Base-by-base conservation (phyloP, 2,329 filamentous ascomycete species). In the Curvularia eragrostidis region DNA sequence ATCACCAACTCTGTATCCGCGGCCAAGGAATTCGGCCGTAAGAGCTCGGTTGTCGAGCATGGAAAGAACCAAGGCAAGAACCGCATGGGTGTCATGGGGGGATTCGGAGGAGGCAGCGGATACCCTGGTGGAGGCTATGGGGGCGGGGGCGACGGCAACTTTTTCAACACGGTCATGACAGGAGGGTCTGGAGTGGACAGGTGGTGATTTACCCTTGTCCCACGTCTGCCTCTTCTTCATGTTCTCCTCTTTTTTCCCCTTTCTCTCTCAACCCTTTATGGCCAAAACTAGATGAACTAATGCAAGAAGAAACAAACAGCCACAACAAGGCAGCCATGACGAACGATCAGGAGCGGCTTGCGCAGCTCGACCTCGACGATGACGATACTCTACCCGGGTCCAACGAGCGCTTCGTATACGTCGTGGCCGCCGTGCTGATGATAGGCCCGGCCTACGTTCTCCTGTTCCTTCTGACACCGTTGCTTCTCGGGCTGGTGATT, bases 21-120 rank as follows among this genome's bases (percentile, higher is more conserved):
- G 32, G 87, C 90, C 23, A 86, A 89, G 52, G 88, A 91, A 47
- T 80, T 94, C 1, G 91, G 92, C 42, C 88, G 87, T 69, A 96
- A 93, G 77, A 91, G 89, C 64, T 61, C 74, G 19, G 72, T 80
- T 15, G 71, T 83, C 7, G 76, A 80, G 49, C 71, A 74, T 24
- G 78, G 75, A 49, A 77, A 76, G 59, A 69, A 65, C 38, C 73
- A 72, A 41, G 64, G 72, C 41, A 69, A 70, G 47, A 72, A 69
- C 44, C 66, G 64, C 12, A 55, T 58, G 54, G 51, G 52, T n/a
- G 62, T 59, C 56, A 57, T 63, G 47, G 55, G 63, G 15, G 62
- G 59, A 3, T 65, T 64, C 26, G 52, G 52, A 9, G 61, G 61
- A 19, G 64, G 61, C 12, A 47, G 57, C 2, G 63, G 61, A 10